Conservation (phyloP, 768 basidiomycete species). For the Termitomyces sp. region DNA sequence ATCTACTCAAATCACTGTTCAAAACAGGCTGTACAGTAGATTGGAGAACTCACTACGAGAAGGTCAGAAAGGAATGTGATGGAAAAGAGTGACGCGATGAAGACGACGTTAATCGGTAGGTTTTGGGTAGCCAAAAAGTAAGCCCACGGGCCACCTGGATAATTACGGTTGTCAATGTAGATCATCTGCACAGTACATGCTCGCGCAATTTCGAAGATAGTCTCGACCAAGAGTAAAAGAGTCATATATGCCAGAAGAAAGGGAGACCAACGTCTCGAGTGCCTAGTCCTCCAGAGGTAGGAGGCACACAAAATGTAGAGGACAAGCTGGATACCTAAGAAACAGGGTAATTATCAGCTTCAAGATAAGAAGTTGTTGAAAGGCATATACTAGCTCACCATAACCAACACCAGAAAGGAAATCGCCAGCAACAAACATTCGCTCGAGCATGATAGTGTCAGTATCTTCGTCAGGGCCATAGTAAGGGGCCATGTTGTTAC, state of each 20-base stretch:
- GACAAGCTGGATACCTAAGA: constrained; percentile 30
- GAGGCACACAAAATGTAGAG: constrained; percentile 27
- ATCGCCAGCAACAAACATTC: constrained; percentile 36
- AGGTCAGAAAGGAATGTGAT: too few relatives aligned
- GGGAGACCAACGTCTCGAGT: constrained; percentile 15
- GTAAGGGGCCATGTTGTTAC: constrained; percentile 19
- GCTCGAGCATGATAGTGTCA: constrained; percentile 27
- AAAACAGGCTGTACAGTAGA: background rate
- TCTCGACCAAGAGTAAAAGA: constrained; percentile 30
- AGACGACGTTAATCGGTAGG: too few relatives aligned
- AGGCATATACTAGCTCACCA: too few relatives aligned
- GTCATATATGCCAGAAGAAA: constrained; percentile 32
- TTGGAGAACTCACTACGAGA: constrained; percentile 28
- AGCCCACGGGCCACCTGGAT: constrained; percentile 33
- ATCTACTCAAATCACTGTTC: constrained; percentile 24
- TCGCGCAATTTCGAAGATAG: constrained; percentile 32
- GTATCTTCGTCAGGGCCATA: constrained; percentile 29
- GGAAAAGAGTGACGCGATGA: too few relatives aligned
- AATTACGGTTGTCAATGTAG: constrained; percentile 34
- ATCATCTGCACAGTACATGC: constrained; percentile 32
- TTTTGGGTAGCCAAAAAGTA: constrained; percentile 36
- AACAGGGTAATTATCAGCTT: too few relatives aligned
- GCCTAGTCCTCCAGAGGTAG: constrained; percentile 32
- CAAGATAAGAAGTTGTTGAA: too few relatives aligned
- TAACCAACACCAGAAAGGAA: constrained; percentile 32